Percentiles rank a stretch among this genome's conserved stretches.
phyloP scores from a whole-genome alignment of 2,329 filamentous ascomycete genomes.

The Colletotrichum melonis region DNA sequence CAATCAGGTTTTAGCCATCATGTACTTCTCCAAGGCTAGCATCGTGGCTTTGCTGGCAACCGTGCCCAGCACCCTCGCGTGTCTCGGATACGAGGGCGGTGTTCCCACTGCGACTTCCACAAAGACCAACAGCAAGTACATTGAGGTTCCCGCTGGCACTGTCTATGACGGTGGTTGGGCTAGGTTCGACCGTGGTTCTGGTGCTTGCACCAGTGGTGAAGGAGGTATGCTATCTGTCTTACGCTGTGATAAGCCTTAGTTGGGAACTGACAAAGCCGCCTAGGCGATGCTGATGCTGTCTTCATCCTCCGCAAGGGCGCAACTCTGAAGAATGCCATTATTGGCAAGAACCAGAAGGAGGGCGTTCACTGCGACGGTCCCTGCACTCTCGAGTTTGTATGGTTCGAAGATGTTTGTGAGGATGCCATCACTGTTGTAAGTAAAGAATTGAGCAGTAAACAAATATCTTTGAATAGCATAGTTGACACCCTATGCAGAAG shows the following conservation, averaged over 20 bases:
- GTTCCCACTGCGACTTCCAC: conserved; percentile 42
- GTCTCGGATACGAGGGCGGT: conserved; percentile 43
- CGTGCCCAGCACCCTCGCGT: conserved; percentile 39
- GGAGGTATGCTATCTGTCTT: conserved; percentile 41
- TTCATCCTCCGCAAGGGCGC: conserved; percentile 55
- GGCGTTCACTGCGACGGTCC: conserved; percentile 58
- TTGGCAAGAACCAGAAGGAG: conserved; percentile 56
- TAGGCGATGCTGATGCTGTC: conserved; percentile 54
- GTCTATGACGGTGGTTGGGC: conserved; percentile 47
- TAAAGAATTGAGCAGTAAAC: rapidly evolving
- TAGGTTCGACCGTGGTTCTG: conserved; percentile 50
- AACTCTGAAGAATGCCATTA: conserved; percentile 58
- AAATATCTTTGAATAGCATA: neutral
- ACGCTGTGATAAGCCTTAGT: neutral
- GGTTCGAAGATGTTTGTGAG: conserved; percentile 61
- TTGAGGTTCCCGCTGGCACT: conserved; percentile 44
- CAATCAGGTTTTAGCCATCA: neutral
- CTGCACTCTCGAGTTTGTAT: conserved; percentile 57
- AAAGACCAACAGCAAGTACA: conserved; percentile 44
- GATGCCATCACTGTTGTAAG: conserved; percentile 51
- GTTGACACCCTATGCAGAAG: conserved; percentile 33
- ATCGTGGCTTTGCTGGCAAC: conserved; percentile 23
- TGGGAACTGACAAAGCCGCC: neutral
- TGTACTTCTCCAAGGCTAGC: conserved; percentile 12
- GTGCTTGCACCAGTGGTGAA: conserved; percentile 52